Percentiles rank a stretch among this genome's conserved stretches.
Evolutionary conservation across 169 alveolate genomes (phyloP).

Genomic region (Pseudocohnilembus persalinus): DNA sequence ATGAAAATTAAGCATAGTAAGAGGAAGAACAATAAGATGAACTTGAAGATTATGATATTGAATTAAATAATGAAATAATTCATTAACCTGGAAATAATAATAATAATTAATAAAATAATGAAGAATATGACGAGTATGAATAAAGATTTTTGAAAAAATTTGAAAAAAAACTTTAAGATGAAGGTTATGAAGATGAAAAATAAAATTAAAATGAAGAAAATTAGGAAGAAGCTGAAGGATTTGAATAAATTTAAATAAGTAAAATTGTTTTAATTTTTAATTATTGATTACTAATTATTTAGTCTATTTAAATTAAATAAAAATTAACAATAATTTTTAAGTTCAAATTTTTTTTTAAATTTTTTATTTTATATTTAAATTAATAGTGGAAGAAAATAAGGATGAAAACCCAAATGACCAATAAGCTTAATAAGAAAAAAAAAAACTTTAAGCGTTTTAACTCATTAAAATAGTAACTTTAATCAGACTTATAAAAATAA

Average conservation of each 20-base stretch:
- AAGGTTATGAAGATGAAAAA: background rate
- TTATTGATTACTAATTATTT: too few species aligned
- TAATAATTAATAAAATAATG: too few species aligned
- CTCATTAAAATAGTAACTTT: background rate
- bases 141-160: background rate
- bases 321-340: too few species aligned
- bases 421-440: background rate
- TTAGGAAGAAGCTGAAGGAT: background rate
- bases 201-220: background rate
- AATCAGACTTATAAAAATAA: too few species aligned
- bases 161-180: background rate
- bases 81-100: background rate
- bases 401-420: background rate
- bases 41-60: background rate
- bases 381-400: too few species aligned
- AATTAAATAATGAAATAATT: too few species aligned
- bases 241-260: background rate
- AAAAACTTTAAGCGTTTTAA: background rate
- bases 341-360: too few species aligned
- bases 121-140: background rate
- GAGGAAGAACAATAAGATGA: too few species aligned
- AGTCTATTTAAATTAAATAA: too few species aligned
- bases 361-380: too few species aligned
- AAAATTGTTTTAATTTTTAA: too few species aligned
- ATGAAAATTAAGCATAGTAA: too few species aligned